These are phyloP conservation scores for Globomyces pollinis-pini DNA, from an alignment of 192 early-diverging fungal genomes.

Conservation along the genomic window DNA sequence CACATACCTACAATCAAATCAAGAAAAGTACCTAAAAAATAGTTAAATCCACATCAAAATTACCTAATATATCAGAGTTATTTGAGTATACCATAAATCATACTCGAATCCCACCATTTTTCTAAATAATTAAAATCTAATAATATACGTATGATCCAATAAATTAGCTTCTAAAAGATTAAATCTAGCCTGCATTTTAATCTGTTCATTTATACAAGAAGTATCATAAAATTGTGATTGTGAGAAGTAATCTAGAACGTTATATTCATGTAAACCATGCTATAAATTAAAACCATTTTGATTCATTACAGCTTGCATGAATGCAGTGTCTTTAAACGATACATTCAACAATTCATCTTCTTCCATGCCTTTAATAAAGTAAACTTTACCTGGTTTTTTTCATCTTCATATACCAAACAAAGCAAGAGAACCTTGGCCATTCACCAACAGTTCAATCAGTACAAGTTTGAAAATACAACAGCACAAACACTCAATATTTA, in stretches of 20 bases:
- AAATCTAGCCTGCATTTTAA: conserved; percentile 42
- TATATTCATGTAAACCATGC: conserved; percentile 33
- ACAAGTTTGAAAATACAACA: too few relatives aligned
- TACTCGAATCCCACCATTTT: conserved; percentile 30
- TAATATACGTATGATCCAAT: conserved; percentile 16
- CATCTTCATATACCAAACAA: too few relatives aligned
- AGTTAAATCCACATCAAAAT: conserved; percentile 16
- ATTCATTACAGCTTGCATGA: conserved; percentile 33
- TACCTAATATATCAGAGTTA: conserved; percentile 6
- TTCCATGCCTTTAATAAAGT: too few relatives aligned
- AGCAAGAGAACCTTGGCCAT: too few relatives aligned
- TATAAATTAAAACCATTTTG: too few relatives aligned
- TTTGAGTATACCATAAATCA: conserved; percentile 15
- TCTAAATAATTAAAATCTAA: too few relatives aligned
- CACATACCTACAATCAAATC: too few relatives aligned
- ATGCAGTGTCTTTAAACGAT: conserved; percentile 43
- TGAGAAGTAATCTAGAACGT: conserved; percentile 41
- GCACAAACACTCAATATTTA: too few relatives aligned
- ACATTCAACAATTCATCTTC: conserved; percentile 31
- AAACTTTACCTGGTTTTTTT: too few relatives aligned
- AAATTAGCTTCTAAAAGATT: conserved; percentile 27
- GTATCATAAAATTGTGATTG: conserved; percentile 41
- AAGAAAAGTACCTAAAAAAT: neutral
- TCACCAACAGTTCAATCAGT: too few relatives aligned
- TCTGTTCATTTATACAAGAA: conserved; percentile 34